Evolutionary conservation across 2,329 filamentous ascomycete species (phyloP).

Genomic region (Sarocladiaceae sp.): DNA sequence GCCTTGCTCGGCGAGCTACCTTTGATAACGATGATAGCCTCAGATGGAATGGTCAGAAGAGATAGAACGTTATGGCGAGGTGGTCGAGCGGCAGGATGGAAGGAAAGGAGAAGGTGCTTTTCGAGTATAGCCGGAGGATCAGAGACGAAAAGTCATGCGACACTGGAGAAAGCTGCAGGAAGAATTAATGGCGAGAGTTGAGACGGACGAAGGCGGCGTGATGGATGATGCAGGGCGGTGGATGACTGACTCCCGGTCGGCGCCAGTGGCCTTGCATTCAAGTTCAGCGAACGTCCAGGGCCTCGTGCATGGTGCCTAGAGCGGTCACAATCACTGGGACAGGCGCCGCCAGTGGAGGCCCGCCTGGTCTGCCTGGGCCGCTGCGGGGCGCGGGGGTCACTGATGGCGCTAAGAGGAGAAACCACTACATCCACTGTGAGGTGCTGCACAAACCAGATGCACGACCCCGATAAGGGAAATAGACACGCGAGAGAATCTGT

Average conservation of each 20-base stretch:
- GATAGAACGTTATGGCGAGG: too few species aligned
- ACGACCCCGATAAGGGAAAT: too few species aligned
- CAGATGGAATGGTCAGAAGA: neutral
- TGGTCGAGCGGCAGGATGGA: too few species aligned
- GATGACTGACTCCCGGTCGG: constrained; percentile 7
- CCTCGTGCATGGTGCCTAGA: too few species aligned
- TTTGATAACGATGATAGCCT: neutral
- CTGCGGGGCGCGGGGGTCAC: too few species aligned
- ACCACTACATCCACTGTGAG: too few species aligned
- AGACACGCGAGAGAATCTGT: too few species aligned
- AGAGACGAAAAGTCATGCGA: neutral
- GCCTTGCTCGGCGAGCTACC: neutral
- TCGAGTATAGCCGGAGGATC: too few species aligned
- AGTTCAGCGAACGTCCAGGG: neutral
- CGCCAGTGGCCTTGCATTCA: neutral
- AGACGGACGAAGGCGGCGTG: neutral
- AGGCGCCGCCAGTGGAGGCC: neutral
- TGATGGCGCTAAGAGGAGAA: too few species aligned
- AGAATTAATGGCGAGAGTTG: neutral
- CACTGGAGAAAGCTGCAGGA: neutral
- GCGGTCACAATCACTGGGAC: too few species aligned
- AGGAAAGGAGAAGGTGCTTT: too few species aligned
- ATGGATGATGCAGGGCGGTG: constrained; percentile 7
- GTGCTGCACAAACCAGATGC: too few species aligned
- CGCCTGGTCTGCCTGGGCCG: neutral